Evolutionary conservation across 2,329 filamentous ascomycete genomes (phyloP), one percentile per base, ranked within the genome.

Genomic region (Trichoderma endophyticum): DNA sequence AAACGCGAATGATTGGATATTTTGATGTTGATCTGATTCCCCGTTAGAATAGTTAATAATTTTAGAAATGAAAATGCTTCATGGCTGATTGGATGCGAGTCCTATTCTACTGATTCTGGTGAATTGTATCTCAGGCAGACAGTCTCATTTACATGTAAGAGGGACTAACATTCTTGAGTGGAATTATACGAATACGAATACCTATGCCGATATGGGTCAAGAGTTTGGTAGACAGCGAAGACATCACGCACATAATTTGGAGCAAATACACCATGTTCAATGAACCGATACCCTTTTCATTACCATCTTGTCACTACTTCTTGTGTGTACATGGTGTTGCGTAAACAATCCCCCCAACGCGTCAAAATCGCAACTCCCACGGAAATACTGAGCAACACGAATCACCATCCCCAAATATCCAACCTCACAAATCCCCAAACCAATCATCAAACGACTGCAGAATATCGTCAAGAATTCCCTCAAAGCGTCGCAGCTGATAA

Each of bases 41-140:
- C 64, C 64, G 24, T n/a, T 56, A 67, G 48, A 57, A 39, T 67
- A 56, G 64, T 67, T 57, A 8, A 28, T 67, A 59, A 12, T 43
- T 57, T 66, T 67, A 67, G 64, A 67, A 57, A 67, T 28, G 54
- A 43, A 59, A 43, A 67, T 67, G 64, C 64, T 67, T 67, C 64
- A 67, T 59, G 51, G 64, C 64, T 59, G 48, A 14, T 54, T 54
- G 48, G 21, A 51, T 51, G 48, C n/a, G 48, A 21, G n/a, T 51
- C 9, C n/a, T 48, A 18, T 21, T 3, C 2, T 3, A 0, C 43
- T 21, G 3, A 1, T 18, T 8, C 8, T 8, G n/a, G 48, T 51
- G n/a, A 60, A 11, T 59, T 36, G 26, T 26, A 26, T 26, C 26
- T 26, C 26, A 4, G 26, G 26, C 26, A 26, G 26, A 26, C 26